A percentile compares a stretch with the other conserved stretches of the same genome.
Conservation (phyloP, 2,329 filamentous ascomycete genomes). For the Sclerotinia glacialis region DNA sequence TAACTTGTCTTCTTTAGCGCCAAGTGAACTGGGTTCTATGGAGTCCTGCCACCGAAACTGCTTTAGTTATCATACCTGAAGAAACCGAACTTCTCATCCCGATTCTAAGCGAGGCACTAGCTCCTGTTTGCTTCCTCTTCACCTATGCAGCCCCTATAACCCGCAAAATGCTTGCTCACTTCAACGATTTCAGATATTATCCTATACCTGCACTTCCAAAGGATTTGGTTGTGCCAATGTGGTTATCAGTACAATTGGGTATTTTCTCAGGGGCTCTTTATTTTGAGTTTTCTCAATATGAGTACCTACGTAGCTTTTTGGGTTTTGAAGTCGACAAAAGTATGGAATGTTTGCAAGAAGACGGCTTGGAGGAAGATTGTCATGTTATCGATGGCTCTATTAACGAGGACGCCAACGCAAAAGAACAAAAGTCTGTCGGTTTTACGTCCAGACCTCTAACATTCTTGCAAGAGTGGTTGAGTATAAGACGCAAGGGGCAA, state of each 20-base stretch:
- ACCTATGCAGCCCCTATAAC: slow-evolving; percentile 61
- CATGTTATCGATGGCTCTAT: neutral
- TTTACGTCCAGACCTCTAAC: slow-evolving; percentile 42
- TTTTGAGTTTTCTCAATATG: slow-evolving; percentile 51
- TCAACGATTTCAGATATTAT: slow-evolving; percentile 55
- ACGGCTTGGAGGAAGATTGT: neutral
- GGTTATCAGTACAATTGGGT: slow-evolving; percentile 58
- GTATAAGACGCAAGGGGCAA: slow-evolving; percentile 52
- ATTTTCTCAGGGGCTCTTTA: slow-evolving; percentile 61
- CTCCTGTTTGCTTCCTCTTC: slow-evolving; percentile 46
- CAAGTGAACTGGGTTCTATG: slow-evolving; percentile 62
- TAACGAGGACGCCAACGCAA: neutral
- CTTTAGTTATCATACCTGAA: slow-evolving; percentile 59
- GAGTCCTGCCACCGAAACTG: slow-evolving; percentile 47
- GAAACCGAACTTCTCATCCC: slow-evolving; percentile 58
- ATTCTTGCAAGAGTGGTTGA: slow-evolving; percentile 58
- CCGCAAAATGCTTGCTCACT: slow-evolving; percentile 53
- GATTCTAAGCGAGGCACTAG: slow-evolving; percentile 37
- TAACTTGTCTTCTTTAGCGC: slow-evolving; percentile 37
- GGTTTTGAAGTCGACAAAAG: slow-evolving; percentile 17
- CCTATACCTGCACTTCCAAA: slow-evolving; percentile 48
- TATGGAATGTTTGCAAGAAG: slow-evolving; percentile 21
- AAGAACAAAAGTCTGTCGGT: neutral
- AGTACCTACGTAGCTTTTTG: slow-evolving; percentile 37
- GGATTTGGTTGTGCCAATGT: slow-evolving; percentile 46